phyloP scores from a whole-genome alignment of 306 rosid genomes.

The Arachis hypogaea region DNA sequence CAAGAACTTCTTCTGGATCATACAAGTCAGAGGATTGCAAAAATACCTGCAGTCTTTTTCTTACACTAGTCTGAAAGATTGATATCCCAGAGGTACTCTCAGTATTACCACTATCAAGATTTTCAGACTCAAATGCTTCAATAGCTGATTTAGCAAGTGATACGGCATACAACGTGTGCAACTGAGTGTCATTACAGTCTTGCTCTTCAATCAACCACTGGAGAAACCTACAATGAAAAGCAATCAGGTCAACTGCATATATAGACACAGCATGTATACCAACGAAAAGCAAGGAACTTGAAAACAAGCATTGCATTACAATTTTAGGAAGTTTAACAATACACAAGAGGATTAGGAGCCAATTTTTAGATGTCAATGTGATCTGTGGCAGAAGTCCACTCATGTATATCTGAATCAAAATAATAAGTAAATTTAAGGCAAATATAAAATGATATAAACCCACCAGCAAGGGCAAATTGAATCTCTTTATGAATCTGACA shows the following conservation, averaged over 20 bases:
- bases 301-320: too few species aligned
- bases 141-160: slow-evolving; percentile 91
- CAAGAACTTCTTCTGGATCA: slow-evolving; percentile 96
- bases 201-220: slow-evolving; percentile 97
- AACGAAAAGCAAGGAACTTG: too few species aligned
- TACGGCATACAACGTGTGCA: slow-evolving; percentile 90
- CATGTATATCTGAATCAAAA: slow-evolving; percentile 29
- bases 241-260: slow-evolving; percentile 5
- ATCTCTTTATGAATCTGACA: slow-evolving; percentile 89
- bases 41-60: slow-evolving; percentile 84
- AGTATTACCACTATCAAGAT: slow-evolving; percentile 50
- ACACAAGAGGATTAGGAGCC: too few species aligned
- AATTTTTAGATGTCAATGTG: slow-evolving; percentile 30
- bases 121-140: slow-evolving; percentile 60
- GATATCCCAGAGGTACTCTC: slow-evolving; percentile 44
- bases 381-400: slow-evolving; percentile 57
- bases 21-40: slow-evolving; percentile 89
- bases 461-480: slow-evolving; percentile 95
- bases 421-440: slow-evolving; percentile 30
- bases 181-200: slow-evolving; percentile 72
- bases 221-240: slow-evolving; percentile 68
- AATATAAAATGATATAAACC: slow-evolving; percentile 37
- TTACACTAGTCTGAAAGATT: slow-evolving; percentile 71
- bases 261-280: too few species aligned
- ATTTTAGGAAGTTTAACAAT: too few species aligned